Percentiles rank a stretch among this genome's conserved stretches.
phyloP scores from a whole-genome alignment of 2,329 filamentous ascomycete genomes.

The Colletotrichum limetticola region DNA sequence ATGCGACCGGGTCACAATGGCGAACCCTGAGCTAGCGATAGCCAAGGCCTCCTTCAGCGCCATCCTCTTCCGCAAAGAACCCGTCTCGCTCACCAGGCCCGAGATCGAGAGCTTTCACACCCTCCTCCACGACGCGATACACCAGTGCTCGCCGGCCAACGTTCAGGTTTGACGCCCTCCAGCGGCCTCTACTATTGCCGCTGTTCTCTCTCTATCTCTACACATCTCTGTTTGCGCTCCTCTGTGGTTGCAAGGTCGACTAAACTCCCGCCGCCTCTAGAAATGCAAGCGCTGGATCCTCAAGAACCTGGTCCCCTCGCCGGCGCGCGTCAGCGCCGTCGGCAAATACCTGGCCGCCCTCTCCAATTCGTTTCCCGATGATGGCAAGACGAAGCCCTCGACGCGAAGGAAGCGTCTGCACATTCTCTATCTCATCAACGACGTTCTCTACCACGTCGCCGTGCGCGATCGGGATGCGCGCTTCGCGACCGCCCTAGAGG shows the following conservation, averaged over 20 bases:
- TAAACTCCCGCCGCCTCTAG: conserved; percentile 62
- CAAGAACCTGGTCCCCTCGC: conserved; percentile 75
- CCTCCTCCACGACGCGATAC: conserved; percentile 71
- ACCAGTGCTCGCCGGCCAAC: conserved; percentile 81
- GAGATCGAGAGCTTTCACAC: conserved; percentile 77
- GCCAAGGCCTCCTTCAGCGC: conserved; percentile 83
- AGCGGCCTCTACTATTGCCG: conserved; percentile 39
- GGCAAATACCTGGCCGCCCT: conserved; percentile 81
- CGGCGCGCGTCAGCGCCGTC: conserved; percentile 72
- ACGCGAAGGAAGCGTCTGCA: conserved; percentile 77
- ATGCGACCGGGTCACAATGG: conserved; percentile 56
- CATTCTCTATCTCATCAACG: conserved; percentile 81
- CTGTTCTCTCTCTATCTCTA: conserved; percentile 33
- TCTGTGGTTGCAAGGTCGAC: conserved; percentile 38
- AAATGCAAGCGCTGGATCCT: conserved; percentile 90
- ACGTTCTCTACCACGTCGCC: conserved; percentile 78
- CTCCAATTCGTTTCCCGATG: conserved; percentile 64
- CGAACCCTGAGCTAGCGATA: conserved; percentile 78
- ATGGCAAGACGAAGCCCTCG: conserved; percentile 54
- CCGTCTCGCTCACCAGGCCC: conserved; percentile 73
- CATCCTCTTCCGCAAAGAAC: conserved; percentile 78
- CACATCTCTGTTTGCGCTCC: background rate
- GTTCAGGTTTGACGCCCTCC: conserved; percentile 80
- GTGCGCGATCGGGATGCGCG: conserved; percentile 58
- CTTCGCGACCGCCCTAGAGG: conserved; percentile 67